These are phyloP conservation scores for Clarireedia monteithiana DNA, from an alignment of 2,329 filamentous ascomycete species.

Conservation along the genomic window DNA sequence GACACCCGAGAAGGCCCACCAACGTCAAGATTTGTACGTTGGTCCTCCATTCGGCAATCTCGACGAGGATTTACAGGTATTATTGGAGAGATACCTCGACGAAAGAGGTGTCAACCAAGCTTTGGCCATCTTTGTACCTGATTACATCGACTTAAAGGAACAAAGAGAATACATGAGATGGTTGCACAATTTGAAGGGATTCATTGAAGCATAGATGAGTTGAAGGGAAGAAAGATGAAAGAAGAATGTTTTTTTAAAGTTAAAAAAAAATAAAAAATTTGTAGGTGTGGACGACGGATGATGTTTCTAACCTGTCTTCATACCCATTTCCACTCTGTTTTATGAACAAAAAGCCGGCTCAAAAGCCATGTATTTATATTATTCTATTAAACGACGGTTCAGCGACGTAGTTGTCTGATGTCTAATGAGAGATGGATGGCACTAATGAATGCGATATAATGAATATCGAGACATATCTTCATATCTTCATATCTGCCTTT, in stretches of 20 bases:
- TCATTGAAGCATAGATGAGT: constrained; percentile 58
- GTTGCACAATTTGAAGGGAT: constrained; percentile 80
- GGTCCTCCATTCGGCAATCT: constrained; percentile 91
- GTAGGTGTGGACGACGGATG: constrained; percentile 3
- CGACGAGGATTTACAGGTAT: constrained; percentile 88
- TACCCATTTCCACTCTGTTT: constrained; percentile 21
- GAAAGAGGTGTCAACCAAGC: constrained; percentile 85
- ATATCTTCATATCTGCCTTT: background rate
- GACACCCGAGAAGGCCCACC: constrained; percentile 69
- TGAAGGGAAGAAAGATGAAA: background rate
- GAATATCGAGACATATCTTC: background rate
- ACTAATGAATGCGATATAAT: background rate
- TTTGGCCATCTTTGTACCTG: constrained; percentile 83
- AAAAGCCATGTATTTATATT: background rate
- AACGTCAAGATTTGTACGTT: constrained; percentile 71
- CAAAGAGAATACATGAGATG: constrained; percentile 92
- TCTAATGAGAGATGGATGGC: background rate
- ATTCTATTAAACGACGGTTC: background rate
- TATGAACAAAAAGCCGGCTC: background rate
- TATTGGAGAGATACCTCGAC: constrained; percentile 89
- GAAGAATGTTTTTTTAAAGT: background rate
- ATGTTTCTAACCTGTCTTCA: constrained; percentile 22
- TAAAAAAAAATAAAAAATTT: background rate
- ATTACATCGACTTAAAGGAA: constrained; percentile 98
- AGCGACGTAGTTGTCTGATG: background rate